A percentile compares a stretch with the other conserved stretches of the same genome.
phyloP scores from a whole-genome alignment of 2,329 filamentous ascomycete species.

The Tolypocladium tropicale region DNA sequence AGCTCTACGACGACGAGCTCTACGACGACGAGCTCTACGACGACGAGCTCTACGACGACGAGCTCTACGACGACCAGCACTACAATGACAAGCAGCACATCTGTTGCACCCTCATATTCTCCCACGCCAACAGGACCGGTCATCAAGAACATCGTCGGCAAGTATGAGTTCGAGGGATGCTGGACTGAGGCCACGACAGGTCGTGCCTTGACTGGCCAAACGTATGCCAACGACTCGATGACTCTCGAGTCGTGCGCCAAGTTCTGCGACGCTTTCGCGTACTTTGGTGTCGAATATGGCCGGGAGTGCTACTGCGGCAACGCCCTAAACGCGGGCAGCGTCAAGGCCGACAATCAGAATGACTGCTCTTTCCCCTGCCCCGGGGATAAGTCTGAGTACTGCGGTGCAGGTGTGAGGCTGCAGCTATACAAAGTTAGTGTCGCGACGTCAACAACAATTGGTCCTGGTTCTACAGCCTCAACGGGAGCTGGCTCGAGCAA shows the following conservation, averaged over 20 bases:
- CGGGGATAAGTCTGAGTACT: constrained; percentile 21
- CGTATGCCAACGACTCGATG: constrained; percentile 21
- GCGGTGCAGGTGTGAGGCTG: constrained; percentile 22
- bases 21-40: constrained; percentile 13
- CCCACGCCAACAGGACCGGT: constrained; percentile 13
- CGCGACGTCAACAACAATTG: background rate
- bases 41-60: constrained; percentile 3
- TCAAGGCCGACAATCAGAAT: constrained; percentile 15
- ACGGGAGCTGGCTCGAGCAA: constrained; percentile 1
- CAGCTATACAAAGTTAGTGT: constrained; percentile 18
- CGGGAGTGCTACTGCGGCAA: constrained; percentile 29
- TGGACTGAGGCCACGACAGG: constrained; percentile 21
- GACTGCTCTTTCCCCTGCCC: constrained; percentile 23
- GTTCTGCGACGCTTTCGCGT: constrained; percentile 18
- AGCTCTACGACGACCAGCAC: constrained; percentile 12
- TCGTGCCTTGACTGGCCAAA: constrained; percentile 19
- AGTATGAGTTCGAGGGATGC: constrained; percentile 25
- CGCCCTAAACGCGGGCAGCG: constrained; percentile 15
- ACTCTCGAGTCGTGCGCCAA: constrained; percentile 21
- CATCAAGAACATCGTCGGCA: constrained; percentile 13
- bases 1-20: background rate
- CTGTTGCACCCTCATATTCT: constrained; percentile 7
- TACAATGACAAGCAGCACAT: constrained; percentile 5
- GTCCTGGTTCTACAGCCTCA: background rate
- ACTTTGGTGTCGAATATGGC: constrained; percentile 25